Conservation (phyloP, 306 rosid genomes). For the Oemleria cerasiformis region DNA sequence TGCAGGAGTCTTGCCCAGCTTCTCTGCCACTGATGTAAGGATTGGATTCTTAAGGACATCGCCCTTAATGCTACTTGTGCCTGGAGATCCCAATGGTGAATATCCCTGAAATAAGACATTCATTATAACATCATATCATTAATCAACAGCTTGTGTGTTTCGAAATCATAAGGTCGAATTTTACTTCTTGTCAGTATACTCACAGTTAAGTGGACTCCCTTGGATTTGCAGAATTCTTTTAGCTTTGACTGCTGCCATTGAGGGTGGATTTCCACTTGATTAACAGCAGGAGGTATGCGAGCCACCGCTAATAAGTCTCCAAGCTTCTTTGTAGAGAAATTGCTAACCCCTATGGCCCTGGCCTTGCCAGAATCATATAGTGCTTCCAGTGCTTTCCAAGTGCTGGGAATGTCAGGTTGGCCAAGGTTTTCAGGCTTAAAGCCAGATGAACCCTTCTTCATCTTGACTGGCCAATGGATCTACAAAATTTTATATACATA, state of each 20-base stretch:
- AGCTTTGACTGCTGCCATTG: slow-evolving; percentile 63
- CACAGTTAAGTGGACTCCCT: slow-evolving; percentile 68
- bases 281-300: slow-evolving; percentile 66
- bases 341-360: slow-evolving; percentile 77
- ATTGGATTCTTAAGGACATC: slow-evolving; percentile 42
- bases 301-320: slow-evolving; percentile 49
- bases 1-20: slow-evolving; percentile 64
- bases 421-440: slow-evolving; percentile 43
- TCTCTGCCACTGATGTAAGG: slow-evolving; percentile 39
- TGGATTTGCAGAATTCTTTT: slow-evolving; percentile 52
- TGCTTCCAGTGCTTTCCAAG: slow-evolving; percentile 83
- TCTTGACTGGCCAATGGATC: slow-evolving; percentile 44
- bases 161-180: background rate
- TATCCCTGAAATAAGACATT: slow-evolving; percentile 44
- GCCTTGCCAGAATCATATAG: slow-evolving; percentile 65
- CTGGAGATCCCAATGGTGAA: slow-evolving; percentile 52
- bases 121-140: background rate
- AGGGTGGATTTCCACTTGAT: slow-evolving; percentile 79
- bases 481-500: slow-evolving; percentile 4
- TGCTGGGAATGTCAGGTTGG: slow-evolving; percentile 45
- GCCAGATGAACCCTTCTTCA: slow-evolving; percentile 48
- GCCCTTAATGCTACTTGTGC: slow-evolving; percentile 24
- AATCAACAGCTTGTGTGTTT: background rate
- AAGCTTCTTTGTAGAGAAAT: slow-evolving; percentile 75
- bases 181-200: slow-evolving; percentile 17